These are phyloP conservation scores for Sonneratia alba DNA, from an alignment of 345 rosid genomes.

Conservation along the genomic window DNA sequence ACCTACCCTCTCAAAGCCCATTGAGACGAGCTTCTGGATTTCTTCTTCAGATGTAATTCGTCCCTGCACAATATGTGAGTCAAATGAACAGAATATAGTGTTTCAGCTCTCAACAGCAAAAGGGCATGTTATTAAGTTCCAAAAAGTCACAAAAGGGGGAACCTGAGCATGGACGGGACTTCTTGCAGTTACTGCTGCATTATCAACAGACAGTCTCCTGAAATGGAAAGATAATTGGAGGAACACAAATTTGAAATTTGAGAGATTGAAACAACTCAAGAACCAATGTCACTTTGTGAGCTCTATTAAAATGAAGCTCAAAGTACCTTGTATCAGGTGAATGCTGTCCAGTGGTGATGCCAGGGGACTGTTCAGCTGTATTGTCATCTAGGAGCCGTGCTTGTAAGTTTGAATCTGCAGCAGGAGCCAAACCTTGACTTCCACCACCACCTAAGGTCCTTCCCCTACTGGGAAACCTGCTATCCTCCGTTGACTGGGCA, in stretches of 20 bases:
- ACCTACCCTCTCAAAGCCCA: slow-evolving; percentile 89
- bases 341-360: slow-evolving; percentile 26
- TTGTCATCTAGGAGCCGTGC: slow-evolving; percentile 67
- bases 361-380: slow-evolving; percentile 28
- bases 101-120: slow-evolving; percentile 1
- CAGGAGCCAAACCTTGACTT: slow-evolving; percentile 30
- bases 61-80: slow-evolving; percentile 25
- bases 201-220: slow-evolving; percentile 25
- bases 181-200: slow-evolving; percentile 20
- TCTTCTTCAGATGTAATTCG: slow-evolving; percentile 50
- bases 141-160: not conserved
- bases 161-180: slow-evolving; percentile 33
- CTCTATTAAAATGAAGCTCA: not conserved
- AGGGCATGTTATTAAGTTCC: not conserved
- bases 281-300: not conserved
- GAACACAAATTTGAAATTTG: not conserved
- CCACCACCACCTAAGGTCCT: slow-evolving; percentile 52
- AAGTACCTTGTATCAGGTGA: slow-evolving; percentile 44
- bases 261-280: not conserved
- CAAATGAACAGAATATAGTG: slow-evolving; percentile 2
- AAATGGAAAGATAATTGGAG: slow-evolving; percentile 1
- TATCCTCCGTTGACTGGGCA: slow-evolving; percentile 51
- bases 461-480: slow-evolving; percentile 75
- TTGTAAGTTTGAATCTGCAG: slow-evolving; percentile 62
- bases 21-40: slow-evolving; percentile 69